These are phyloP conservation scores for Elaphomyces granulatus DNA, from an alignment of 495 filamentous ascomycete species.

Conservation along the genomic window DNA sequence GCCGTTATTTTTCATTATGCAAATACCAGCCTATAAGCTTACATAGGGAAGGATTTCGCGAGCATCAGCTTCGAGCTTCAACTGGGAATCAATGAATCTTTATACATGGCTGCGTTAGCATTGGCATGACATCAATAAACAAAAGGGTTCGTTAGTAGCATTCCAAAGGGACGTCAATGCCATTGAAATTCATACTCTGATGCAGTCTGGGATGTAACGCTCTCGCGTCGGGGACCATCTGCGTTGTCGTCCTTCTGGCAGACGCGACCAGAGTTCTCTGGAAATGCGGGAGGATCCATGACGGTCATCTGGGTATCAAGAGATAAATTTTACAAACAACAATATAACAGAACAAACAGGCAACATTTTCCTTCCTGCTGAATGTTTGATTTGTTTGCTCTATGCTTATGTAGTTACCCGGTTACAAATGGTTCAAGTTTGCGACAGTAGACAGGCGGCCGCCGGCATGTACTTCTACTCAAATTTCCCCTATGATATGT, in stretches of 20 bases:
- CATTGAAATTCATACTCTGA: slow-evolving; percentile 46
- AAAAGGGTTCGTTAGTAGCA: neutral
- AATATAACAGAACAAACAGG: too few species aligned
- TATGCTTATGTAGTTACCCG: too few species aligned
- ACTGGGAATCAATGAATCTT: slow-evolving; percentile 79
- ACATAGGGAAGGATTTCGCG: slow-evolving; percentile 90
- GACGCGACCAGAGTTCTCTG: neutral
- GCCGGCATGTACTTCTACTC: too few species aligned
- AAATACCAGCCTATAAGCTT: too few species aligned
- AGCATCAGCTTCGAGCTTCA: slow-evolving; percentile 84
- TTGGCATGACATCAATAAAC: neutral
- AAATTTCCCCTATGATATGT: too few species aligned
- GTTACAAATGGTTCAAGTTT: too few species aligned
- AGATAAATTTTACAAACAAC: neutral
- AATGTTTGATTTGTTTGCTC: too few species aligned
- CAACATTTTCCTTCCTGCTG: too few species aligned
- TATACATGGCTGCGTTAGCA: neutral
- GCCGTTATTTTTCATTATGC: too few species aligned
- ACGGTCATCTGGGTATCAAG: neutral
- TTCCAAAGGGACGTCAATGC: neutral
- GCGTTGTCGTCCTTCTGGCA: slow-evolving; percentile 4
- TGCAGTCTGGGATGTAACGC: slow-evolving; percentile 65
- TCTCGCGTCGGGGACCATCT: slow-evolving; percentile 25
- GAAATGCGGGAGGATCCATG: neutral
- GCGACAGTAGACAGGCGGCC: too few species aligned